Base-by-base conservation (phyloP, 176 grass and related monocot species). In the Secale cereale region DNA sequence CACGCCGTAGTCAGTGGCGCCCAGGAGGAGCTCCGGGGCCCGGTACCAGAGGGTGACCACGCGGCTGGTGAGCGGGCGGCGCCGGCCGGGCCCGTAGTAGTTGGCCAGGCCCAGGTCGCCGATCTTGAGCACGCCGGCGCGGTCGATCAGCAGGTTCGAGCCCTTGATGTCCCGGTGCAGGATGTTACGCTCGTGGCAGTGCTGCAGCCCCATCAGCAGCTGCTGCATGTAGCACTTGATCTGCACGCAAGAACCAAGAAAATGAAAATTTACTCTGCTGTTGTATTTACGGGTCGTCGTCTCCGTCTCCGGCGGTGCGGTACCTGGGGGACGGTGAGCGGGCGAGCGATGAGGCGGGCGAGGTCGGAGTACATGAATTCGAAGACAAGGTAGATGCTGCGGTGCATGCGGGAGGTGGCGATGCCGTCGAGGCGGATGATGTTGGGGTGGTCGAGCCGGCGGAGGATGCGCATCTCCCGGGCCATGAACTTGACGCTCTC, bases 311-410 rank as follows among this genome's bases (percentile, higher is more conserved):
- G n/a, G 32, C 10, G 14, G 30, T 7, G 10, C 9, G 39, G 14
- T 74, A 94, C 89, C 92, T 91, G 92, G 22, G 87, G 84, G 45
- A 89, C 66, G 45, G 89, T 91, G 74, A 94, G 92, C 0, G 89
- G 87, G 10, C 81, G 39, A 17, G 32, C 54, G 78, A 91, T 70
- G 79, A 94, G 7, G 7, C 81, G 83, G 69, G 78, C 12, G 32
- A 91, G 85, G 46, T 94, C 92, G 30, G 81, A 91, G 77, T 89
- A 91, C 92, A 94, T 94, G 83, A 87, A 87, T 3, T 94, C 89
- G 87, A 94, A 91, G 84, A 94, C 89, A 81, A 94, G 85, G 89
- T 94, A 94, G 85, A 94, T 77, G 89, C 92, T 94, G 65, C 87
- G 90, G 82, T 94, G 92, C 92, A 94, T 94, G 85, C 89, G 36